Evolutionary conservation across 164 flowering plant genomes (phyloP).

Genomic region (Vitis vinifera): ASM3070453v1 NC_081822.1:33112501-33113000

Average conservation of each 20-base stretch:
- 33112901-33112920: constrained; percentile 1
- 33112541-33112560: constrained; percentile 8
- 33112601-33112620: background rate
- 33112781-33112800: background rate
- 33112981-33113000: constrained; percentile 9
- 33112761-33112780: background rate
- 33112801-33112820: background rate
- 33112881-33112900: constrained; percentile 1
- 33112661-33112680: background rate
- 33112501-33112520: background rate
- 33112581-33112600: background rate
- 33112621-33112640: background rate
- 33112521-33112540: constrained; percentile 8
- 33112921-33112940: background rate
- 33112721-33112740: constrained; percentile 7
- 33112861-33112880: background rate
- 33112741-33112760: constrained; percentile 1
- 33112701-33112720: background rate
- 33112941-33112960: background rate
- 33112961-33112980: background rate
- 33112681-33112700: background rate
- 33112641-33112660: background rate
- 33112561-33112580: background rate
- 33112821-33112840: background rate
- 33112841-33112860: background rate